Evolutionary conservation across 257 asterid species (phyloP).

Genomic region (Solanum ahanhuiri): DNA sequence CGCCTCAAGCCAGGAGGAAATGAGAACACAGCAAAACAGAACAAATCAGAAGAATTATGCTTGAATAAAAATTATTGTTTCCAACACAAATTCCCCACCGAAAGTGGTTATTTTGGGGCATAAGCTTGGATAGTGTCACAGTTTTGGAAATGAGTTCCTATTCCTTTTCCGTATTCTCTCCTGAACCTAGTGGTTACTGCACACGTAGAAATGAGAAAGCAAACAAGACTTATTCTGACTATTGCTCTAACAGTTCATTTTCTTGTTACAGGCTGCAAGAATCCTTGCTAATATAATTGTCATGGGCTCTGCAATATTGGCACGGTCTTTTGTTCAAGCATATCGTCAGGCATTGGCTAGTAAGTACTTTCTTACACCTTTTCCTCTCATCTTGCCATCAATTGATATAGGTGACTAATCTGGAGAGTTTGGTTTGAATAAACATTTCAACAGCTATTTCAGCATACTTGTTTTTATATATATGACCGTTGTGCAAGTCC

Average conservation of each 20-base stretch:
- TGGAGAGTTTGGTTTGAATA: background rate
- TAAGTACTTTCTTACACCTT: slow-evolving; percentile 10
- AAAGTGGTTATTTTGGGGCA: background rate
- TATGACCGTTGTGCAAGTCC: background rate
- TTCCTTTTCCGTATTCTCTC: background rate
- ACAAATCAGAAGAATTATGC: background rate
- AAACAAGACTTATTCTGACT: background rate
- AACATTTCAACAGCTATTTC: background rate
- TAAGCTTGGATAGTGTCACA: background rate
- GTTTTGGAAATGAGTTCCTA: background rate
- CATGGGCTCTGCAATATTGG: slow-evolving; percentile 50
- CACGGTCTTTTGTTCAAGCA: slow-evolving; percentile 53
- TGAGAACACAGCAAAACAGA: background rate
- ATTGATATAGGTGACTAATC: background rate
- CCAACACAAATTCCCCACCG: background rate
- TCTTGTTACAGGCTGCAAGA: slow-evolving; percentile 40
- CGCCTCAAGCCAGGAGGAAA: background rate
- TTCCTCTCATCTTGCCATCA: background rate
- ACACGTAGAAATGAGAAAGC: background rate
- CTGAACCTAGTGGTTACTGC: background rate
- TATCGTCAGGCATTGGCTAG: slow-evolving; percentile 69
- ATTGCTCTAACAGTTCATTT: background rate
- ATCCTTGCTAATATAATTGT: slow-evolving; percentile 50
- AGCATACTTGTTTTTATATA: background rate
- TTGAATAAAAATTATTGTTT: background rate